phyloP scores from a whole-genome alignment of 345 rosid genomes.

The Eucalyptus curtisii region DNA sequence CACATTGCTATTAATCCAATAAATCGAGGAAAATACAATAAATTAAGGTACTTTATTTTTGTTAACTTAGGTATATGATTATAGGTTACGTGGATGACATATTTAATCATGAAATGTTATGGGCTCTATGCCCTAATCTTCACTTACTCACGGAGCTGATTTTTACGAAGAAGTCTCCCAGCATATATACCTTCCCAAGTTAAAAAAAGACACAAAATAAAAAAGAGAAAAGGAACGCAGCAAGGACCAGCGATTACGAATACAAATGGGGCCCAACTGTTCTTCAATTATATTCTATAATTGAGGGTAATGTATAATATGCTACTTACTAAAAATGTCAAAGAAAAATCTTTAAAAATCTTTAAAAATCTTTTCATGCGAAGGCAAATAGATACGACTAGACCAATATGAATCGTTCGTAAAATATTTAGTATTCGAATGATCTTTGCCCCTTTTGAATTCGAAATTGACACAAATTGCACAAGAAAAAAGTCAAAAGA shows the following conservation, averaged over 20 bases:
- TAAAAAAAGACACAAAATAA: background rate
- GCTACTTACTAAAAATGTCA: background rate
- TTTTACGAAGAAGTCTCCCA: background rate
- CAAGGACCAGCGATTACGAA: background rate
- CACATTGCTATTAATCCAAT: background rate
- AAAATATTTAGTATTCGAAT: background rate
- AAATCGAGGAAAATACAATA: background rate
- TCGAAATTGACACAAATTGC: background rate
- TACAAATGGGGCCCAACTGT: background rate
- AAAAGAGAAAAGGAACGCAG: background rate
- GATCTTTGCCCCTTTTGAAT: background rate
- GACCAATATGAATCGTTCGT: background rate
- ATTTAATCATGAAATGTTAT: background rate
- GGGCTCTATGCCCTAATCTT: background rate
- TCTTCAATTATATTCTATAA: background rate
- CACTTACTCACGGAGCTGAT: background rate
- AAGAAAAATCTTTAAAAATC: background rate
- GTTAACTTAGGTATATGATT: background rate
- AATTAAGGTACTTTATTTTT: background rate
- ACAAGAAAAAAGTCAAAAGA: background rate
- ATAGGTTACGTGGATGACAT: background rate
- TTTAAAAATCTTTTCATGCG: background rate
- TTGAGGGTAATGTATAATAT: background rate
- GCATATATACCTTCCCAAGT: background rate
- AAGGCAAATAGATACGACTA: too few relatives aligned